Base-by-base conservation (phyloP, 805 yeast genomes). In the Sungouiella blattae region DNA sequence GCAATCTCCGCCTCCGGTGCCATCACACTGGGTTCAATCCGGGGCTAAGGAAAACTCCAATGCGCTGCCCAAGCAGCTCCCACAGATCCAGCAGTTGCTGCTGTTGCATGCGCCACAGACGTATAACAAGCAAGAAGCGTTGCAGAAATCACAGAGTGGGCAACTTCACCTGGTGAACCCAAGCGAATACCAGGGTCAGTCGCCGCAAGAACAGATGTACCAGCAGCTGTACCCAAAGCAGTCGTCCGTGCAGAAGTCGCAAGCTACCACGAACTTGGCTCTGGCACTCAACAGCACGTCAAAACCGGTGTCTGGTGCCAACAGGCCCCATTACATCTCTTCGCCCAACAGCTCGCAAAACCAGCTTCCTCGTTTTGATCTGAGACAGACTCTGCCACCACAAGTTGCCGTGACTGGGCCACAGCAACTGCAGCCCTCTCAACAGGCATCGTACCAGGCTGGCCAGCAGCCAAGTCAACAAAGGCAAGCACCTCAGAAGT, bases 321-420 rank as follows among this genome's bases (percentile, higher is more conserved):
- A 20, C 12, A 55, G 50, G 41, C 68, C 67, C 13, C 51, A 55
- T 32, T 58, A 52, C 28, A 63, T 64, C 14, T 42, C 55, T 15
- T 54, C 64, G 7, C 69, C 67, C 9, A 56, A 53, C 43, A 40
- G 48, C 22, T 46, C 58, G 2, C 67, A 30, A 21, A 30, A 30
- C 33, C 26, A 25, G 20, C 14, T 25, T 24, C 33, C 22, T 7
- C 22, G 22, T 6, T 20, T 20, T 9, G 9, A 20, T 20, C 8
- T 7, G 22, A 6, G 8, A 20, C 22, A 9, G 22, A 20, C 6
- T 6, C 8, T 9, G 9, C 22, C 22, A 7, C 22, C 22, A 20
- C 22, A 20, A 9, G 22, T 20, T 20, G 9, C 22, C 22, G 22
- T 7, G 9, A 20, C 6, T 9, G 22, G 22, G 6, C 8, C 22